Conservation (phyloP, 257 asterid genomes). For the Cinchona pubescens region DNA sequence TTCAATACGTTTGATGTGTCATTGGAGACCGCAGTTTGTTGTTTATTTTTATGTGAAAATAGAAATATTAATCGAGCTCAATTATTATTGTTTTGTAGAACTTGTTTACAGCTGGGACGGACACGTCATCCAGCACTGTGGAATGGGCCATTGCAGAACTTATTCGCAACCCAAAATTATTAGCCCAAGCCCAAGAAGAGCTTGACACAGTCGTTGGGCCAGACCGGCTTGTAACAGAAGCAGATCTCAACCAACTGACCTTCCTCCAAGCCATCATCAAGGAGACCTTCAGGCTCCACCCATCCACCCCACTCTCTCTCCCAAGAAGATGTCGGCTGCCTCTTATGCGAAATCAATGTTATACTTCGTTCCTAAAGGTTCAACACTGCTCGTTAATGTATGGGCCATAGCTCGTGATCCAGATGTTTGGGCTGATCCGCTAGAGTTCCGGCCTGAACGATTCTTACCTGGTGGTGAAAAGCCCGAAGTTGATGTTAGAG, state of each 20-base stretch:
- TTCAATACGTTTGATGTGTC: too few species aligned
- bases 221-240: constrained; percentile 51
- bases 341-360: constrained; percentile 68
- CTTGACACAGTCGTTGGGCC: constrained; percentile 58
- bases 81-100: constrained; percentile 41
- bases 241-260: constrained; percentile 48
- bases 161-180: constrained; percentile 49
- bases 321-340: too few species aligned
- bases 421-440: constrained; percentile 55
- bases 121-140: constrained; percentile 81
- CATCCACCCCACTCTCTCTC: constrained; percentile 85
- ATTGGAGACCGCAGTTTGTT: too few species aligned
- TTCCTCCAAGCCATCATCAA: constrained; percentile 68
- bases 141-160: constrained; percentile 92
- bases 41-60: too few species aligned
- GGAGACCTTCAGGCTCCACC: constrained; percentile 82
- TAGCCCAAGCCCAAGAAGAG: constrained; percentile 54
- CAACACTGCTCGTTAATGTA: constrained; percentile 71
- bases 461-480: constrained; percentile 63
- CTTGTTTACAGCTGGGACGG: constrained; percentile 74
- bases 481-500: constrained; percentile 56
- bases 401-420: constrained; percentile 95
- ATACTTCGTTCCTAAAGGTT: constrained; percentile 65
- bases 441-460: constrained; percentile 57
- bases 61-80: too few species aligned